These are phyloP conservation scores for Lepidopterella palustris DNA, from an alignment of 495 filamentous ascomycete genomes.

Conservation along the genomic window DNA sequence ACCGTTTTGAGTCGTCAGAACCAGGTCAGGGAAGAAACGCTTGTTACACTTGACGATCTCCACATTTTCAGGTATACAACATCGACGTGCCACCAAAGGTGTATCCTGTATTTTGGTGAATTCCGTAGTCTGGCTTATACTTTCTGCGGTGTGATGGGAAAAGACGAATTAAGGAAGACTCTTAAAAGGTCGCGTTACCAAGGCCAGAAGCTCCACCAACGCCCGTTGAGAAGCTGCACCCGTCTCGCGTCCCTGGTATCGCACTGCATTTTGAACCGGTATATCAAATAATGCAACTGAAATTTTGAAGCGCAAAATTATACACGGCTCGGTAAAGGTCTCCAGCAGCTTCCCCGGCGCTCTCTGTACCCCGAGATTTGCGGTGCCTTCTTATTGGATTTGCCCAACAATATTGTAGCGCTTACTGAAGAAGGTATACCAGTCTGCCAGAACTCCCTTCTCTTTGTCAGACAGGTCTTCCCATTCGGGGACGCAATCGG, in stretches of 20 bases:
- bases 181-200: background rate
- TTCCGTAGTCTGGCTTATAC: too few species aligned
- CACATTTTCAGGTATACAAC: background rate
- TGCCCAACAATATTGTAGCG: slow-evolving; percentile 84
- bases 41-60: background rate
- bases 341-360: background rate
- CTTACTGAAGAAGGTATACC: slow-evolving; percentile 93
- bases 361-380: too few species aligned
- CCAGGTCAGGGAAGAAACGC: background rate
- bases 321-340: background rate
- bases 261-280: too few species aligned
- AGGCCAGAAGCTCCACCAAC: background rate
- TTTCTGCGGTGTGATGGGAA: background rate
- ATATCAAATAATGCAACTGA: too few species aligned
- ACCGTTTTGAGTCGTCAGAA: too few species aligned
- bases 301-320: too few species aligned
- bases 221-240: background rate
- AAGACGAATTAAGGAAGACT: background rate
- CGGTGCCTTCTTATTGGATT: slow-evolving; percentile 4
- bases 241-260: background rate
- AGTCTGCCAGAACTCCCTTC: slow-evolving; percentile 77
- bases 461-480: slow-evolving; percentile 79
- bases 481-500: slow-evolving; percentile 81
- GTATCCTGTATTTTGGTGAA: background rate
- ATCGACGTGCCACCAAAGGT: background rate